Percentiles rank a stretch among this genome's conserved stretches.
Conservation (phyloP, 148 eudicot species). For the Camellia japonica region DNA sequence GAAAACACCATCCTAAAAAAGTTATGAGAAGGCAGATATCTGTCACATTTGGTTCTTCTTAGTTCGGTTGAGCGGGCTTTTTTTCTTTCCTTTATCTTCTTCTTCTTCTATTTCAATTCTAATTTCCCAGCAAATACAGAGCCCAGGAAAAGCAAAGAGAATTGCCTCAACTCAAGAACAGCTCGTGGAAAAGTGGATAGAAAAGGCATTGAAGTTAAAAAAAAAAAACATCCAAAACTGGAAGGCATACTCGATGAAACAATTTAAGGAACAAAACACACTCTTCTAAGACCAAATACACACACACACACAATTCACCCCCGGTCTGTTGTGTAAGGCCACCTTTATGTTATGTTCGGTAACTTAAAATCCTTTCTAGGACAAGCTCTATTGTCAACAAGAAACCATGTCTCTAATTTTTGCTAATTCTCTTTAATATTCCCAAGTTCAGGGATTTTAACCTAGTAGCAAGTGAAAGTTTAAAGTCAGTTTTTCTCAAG, state of each 20-base stretch:
- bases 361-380: not conserved
- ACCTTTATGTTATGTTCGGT: not conserved
- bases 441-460: not conserved
- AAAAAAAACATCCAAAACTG: not conserved
- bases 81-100: no score
- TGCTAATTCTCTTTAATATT: not conserved
- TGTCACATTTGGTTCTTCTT: no score
- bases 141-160: no score
- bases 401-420: not conserved
- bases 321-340: not conserved
- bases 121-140: no score
- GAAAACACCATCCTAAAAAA: not conserved
- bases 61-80: no score
- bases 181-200: no score
- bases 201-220: no score
- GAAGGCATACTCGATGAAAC: not conserved
- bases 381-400: not conserved
- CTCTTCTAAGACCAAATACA: not conserved
- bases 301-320: not conserved
- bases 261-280: not conserved
- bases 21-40: no score
- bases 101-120: no score
- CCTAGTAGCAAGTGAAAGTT: not conserved
- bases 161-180: no score
- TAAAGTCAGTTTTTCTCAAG: not conserved